Evolutionary conservation across 495 filamentous ascomycete species (phyloP).

Genomic region (Symbiotaphrina buchneri): DNA sequence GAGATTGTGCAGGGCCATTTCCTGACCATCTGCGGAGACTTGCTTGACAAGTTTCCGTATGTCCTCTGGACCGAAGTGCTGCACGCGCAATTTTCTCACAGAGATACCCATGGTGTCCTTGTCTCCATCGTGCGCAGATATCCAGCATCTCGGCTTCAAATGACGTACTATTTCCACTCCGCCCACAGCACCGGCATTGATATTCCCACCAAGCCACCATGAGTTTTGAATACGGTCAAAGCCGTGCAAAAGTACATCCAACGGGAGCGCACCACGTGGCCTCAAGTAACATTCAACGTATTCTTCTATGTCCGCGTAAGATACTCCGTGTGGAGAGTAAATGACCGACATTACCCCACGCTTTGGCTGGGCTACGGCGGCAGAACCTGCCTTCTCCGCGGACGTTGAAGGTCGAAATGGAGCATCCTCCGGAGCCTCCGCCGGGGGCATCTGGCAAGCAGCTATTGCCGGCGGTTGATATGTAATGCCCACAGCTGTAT

Average conservation of each 20-base stretch:
- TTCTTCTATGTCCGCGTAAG: conserved; percentile 20
- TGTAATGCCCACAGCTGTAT: conserved; percentile 47
- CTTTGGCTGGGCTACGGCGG: conserved; percentile 7
- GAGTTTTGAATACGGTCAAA: conserved; percentile 35
- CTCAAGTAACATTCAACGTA: conserved; percentile 33
- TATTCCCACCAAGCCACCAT: conserved; percentile 42
- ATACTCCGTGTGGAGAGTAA: conserved; percentile 37
- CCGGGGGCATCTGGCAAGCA: conserved; percentile 2
- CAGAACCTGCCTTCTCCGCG: not conserved
- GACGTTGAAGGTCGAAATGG: not conserved
- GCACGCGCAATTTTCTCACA: too few species aligned
- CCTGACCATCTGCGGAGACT: too few species aligned
- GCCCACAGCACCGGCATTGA: conserved; percentile 29
- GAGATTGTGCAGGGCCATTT: too few species aligned
- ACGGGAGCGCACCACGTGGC: conserved; percentile 29
- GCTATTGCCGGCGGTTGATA: conserved; percentile 28
- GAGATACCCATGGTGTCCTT: conserved; percentile 32
- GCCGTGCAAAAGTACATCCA: conserved; percentile 39
- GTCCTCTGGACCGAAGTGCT: too few species aligned
- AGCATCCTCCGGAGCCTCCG: not conserved
- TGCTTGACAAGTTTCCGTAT: too few species aligned
- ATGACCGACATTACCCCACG: conserved; percentile 25
- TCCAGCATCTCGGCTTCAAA: conserved; percentile 31
- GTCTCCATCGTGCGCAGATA: conserved; percentile 41
- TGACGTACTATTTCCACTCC: conserved; percentile 32